Conservation (phyloP, 164 flowering plant species). For the Amborella trichopoda region DNA sequence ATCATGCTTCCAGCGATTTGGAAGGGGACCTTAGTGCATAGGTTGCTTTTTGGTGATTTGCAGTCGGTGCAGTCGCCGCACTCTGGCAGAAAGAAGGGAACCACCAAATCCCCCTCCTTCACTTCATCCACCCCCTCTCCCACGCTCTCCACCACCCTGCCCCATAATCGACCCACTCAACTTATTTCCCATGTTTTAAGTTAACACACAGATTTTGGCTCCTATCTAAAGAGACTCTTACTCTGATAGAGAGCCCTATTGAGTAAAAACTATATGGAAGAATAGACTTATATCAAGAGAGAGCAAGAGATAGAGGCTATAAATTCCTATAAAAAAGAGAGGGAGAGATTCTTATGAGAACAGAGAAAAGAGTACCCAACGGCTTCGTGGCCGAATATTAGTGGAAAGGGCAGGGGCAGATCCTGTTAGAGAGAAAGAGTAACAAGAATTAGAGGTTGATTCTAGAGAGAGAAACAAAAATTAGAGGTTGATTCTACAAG, state of each 20-base stretch:
- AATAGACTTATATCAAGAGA: no score
- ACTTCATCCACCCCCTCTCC: constrained; percentile 49
- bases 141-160: constrained; percentile 56
- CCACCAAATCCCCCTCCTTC: constrained; percentile 39
- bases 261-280: neutral
- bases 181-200: neutral
- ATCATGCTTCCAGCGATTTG: constrained; percentile 5
- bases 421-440: no score
- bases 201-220: neutral
- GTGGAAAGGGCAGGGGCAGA: no score
- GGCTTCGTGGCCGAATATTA: no score
- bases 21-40: constrained; percentile 20
- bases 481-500: no score
- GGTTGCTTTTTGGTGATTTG: constrained; percentile 40
- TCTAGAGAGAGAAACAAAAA: no score
- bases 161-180: neutral
- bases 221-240: neutral
- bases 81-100: constrained; percentile 35
- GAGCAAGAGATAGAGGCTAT: neutral
- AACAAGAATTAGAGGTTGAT: no score
- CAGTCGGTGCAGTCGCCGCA: constrained; percentile 54
- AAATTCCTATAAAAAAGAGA: neutral
- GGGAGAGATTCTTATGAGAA: neutral
- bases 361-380: neutral
- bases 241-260: neutral